Conservation (phyloP, 2,329 filamentous ascomycete species). For the Aureobasidium sp. region DNA sequence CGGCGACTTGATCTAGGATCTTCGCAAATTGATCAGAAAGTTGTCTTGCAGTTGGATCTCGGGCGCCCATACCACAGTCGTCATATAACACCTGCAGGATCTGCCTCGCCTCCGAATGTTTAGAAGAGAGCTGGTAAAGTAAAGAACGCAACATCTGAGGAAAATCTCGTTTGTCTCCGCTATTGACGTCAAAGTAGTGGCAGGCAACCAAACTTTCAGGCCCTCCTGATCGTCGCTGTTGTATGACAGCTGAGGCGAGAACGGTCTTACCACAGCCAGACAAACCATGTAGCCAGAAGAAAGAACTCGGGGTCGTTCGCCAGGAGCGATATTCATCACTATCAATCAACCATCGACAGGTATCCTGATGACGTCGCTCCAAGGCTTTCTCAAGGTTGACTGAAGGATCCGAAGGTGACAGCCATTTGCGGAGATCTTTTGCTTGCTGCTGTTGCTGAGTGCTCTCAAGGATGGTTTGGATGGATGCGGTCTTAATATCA, state of each 20-base stretch:
- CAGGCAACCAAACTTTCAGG: neutral
- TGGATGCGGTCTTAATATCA: neutral
- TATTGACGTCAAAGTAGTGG: constrained; percentile 2
- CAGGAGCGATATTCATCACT: neutral
- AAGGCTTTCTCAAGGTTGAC: neutral
- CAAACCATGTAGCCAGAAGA: constrained; percentile 9
- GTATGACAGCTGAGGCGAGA: constrained; percentile 2
- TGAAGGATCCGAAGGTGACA: neutral
- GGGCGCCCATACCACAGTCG: neutral
- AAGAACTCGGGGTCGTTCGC: neutral
- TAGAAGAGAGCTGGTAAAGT: neutral
- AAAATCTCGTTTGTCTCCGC: neutral
- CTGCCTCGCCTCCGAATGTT: too few relatives aligned
- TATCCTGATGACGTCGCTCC: neutral
- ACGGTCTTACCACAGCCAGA: constrained; percentile 11
- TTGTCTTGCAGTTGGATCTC: neutral
- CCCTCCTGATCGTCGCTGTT: neutral
- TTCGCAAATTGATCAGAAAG: neutral
- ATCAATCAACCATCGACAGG: constrained; percentile 1
- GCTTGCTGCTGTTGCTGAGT: neutral
- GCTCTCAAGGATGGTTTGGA: neutral
- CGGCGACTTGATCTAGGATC: neutral
- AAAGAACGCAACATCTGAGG: neutral
- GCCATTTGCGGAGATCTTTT: neutral
- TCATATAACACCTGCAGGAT: neutral